Evolutionary conservation across 2,329 filamentous ascomycete genomes (phyloP).

Genomic region (Rutstroemia sydowiana): DNA sequence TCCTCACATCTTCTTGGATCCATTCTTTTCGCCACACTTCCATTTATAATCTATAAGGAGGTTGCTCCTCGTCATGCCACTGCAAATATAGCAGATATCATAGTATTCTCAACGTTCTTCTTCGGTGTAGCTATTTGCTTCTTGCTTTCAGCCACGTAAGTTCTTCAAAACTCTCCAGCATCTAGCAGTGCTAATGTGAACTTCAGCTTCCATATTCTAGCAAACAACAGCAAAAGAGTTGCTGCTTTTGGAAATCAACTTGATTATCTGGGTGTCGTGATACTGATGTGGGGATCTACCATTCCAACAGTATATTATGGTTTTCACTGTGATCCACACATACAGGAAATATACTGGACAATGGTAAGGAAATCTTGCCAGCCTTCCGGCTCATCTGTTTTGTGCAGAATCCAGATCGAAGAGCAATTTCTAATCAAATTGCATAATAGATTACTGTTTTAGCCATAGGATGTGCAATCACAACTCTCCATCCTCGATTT

Average conservation of each 20-base stretch:
- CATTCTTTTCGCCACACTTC: constrained; percentile 25
- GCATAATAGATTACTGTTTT: not conserved
- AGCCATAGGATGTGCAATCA: not conserved
- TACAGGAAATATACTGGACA: constrained; percentile 31
- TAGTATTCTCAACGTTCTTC: constrained; percentile 36
- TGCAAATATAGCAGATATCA: constrained; percentile 29
- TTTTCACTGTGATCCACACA: constrained; percentile 34
- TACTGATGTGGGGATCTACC: constrained; percentile 35
- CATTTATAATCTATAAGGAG: constrained; percentile 25
- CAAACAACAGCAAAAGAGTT: constrained; percentile 33
- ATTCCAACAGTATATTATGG: constrained; percentile 35
- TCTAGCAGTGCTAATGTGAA: not conserved
- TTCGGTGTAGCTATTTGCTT: constrained; percentile 34
- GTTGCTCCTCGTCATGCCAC: constrained; percentile 30
- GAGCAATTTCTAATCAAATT: not conserved
- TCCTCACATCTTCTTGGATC: constrained; percentile 40
- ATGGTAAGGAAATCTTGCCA: not conserved
- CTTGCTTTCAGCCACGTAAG: constrained; percentile 29
- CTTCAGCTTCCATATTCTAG: constrained; percentile 30
- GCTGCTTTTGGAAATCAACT: constrained; percentile 32
- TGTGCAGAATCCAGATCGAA: not conserved
- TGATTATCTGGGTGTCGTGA: constrained; percentile 35
- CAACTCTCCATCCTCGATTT: not conserved
- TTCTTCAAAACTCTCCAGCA: no score
- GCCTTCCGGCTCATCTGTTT: not conserved